Base-by-base conservation (phyloP, 352 stramenopile genomes). In the Elongisporangium prolatum region DNA sequence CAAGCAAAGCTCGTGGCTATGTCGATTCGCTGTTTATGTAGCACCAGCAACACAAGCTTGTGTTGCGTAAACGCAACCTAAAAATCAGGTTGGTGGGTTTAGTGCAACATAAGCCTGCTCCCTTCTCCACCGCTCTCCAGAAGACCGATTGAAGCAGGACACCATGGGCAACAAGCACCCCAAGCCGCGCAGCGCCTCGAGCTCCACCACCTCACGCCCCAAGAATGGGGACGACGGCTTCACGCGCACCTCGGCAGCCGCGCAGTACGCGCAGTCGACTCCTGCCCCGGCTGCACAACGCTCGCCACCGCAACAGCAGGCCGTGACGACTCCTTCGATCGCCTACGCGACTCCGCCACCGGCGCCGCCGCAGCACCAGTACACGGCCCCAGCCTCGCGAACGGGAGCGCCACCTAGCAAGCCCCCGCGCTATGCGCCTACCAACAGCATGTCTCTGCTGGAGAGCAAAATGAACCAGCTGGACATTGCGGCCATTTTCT, bases 161-260 rank as follows among this genome's bases (percentile, higher is more conserved):
- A 65, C 2, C 50, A 92, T 94, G 85, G 85, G 85, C 24, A 94
- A 93, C 77, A 94, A 94, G 67, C 84, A 91, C 25, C 80, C 65
- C 40, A 94, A 94, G 63, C 72, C 69, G 53, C 63, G 72, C 28
- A 52, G 51, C 13, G 63, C 74, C 65, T 65, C 64, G 34, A 44
- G 34, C 34, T 44, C 34, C 10, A 44, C 5, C 56, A 56, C 48
- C 59, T 57, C 63, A 2, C 54, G 54, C 52, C 50, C 60, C n/a
- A 61, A 52, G 49, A 37, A 20, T 7, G 50, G 68, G 47, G 51
- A 61, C 14, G 63, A 70, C 28, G n/a, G 50, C 11, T 21, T 58
- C 53, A 50, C 54, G 28, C 53, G 34, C 63, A 8, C 52, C 60
- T 28, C 24, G 16, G 20, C 56, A 50, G 1, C 24, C 59, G 48